phyloP scores from a whole-genome alignment of 2,329 filamentous ascomycete species.

The Trichoderma sp. region DNA sequence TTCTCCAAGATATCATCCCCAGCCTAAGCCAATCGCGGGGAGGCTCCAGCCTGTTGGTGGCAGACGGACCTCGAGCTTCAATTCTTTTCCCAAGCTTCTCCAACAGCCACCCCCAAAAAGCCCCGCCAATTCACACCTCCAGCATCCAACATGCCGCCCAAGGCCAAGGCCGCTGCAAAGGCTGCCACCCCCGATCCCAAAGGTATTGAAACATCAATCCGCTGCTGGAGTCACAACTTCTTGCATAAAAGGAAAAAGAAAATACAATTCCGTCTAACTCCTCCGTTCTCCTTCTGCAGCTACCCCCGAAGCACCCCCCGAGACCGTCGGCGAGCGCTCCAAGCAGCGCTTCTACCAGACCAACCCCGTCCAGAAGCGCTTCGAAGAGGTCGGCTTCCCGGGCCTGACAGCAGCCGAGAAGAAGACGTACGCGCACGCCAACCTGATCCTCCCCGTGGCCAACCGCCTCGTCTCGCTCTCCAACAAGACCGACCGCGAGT shows the following conservation, averaged over 20 bases:
- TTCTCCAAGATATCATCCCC: conserved; percentile 9
- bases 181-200: conserved; percentile 33
- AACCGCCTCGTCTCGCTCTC: conserved; percentile 42
- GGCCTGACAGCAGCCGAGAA: conserved; percentile 52
- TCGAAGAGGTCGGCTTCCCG: conserved; percentile 50
- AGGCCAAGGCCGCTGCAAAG: conserved; percentile 33
- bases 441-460: conserved; percentile 49
- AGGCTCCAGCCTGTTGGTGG: conserved; percentile 7
- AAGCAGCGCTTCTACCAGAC: conserved; percentile 52
- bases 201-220: conserved; percentile 29
- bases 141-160: conserved; percentile 34
- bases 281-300: conserved; percentile 23
- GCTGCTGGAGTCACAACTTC: too few species aligned
- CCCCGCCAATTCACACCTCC: conserved; percentile 31
- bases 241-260: too few species aligned
- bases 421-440: conserved; percentile 52
- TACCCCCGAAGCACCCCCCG: conserved; percentile 42
- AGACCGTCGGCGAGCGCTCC: conserved; percentile 54
- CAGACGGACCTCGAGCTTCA: neutral
- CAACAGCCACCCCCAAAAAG: conserved; percentile 4
- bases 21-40: conserved; percentile 16
- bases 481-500: conserved; percentile 57
- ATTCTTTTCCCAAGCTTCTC: conserved; percentile 8
- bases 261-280: neutral
- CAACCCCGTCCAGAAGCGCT: conserved; percentile 52